Percentiles rank a stretch among this genome's conserved stretches.
phyloP scores from a whole-genome alignment of 1,284 basidiomycete species.

The Apiotrichum sp. region DNA sequence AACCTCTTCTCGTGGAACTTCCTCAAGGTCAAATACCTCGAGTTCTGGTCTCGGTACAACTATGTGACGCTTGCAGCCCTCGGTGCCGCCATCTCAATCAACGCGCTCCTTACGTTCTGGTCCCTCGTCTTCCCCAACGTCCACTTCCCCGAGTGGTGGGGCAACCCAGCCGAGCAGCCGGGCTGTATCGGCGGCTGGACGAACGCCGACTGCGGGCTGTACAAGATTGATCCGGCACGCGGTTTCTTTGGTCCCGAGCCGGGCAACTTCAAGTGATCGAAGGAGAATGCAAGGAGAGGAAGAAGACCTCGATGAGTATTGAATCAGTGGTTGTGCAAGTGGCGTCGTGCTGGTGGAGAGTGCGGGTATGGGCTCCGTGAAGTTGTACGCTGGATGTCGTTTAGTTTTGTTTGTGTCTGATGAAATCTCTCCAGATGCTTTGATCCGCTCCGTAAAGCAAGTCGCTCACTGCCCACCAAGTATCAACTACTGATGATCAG shows the following conservation, averaged over 20 bases:
- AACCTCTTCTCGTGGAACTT: slow-evolving; percentile 15
- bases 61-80: slow-evolving; percentile 51
- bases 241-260: slow-evolving; percentile 15
- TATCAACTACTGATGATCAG: too few relatives aligned
- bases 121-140: slow-evolving; percentile 67
- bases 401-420: too few relatives aligned
- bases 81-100: slow-evolving; percentile 60
- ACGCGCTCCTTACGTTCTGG: slow-evolving; percentile 78
- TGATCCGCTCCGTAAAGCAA: too few relatives aligned
- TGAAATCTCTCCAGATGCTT: too few relatives aligned
- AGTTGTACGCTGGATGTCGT: too few relatives aligned
- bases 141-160: slow-evolving; percentile 70
- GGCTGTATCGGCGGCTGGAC: slow-evolving; percentile 16
- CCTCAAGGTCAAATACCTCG: slow-evolving; percentile 15
- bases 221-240: slow-evolving; percentile 7
- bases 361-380: too few relatives aligned
- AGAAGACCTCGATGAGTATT: too few relatives aligned
- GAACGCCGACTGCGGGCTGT: slow-evolving; percentile 6
- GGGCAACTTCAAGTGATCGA: background rate
- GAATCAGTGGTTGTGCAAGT: too few relatives aligned
- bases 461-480: too few relatives aligned
- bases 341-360: too few relatives aligned
- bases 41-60: slow-evolving; percentile 32
- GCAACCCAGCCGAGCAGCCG: slow-evolving; percentile 51
- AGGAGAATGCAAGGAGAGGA: too few relatives aligned